Evolutionary conservation across 495 filamentous ascomycete genomes (phyloP).

Genomic region (Trichoderma orchidacearum): DNA sequence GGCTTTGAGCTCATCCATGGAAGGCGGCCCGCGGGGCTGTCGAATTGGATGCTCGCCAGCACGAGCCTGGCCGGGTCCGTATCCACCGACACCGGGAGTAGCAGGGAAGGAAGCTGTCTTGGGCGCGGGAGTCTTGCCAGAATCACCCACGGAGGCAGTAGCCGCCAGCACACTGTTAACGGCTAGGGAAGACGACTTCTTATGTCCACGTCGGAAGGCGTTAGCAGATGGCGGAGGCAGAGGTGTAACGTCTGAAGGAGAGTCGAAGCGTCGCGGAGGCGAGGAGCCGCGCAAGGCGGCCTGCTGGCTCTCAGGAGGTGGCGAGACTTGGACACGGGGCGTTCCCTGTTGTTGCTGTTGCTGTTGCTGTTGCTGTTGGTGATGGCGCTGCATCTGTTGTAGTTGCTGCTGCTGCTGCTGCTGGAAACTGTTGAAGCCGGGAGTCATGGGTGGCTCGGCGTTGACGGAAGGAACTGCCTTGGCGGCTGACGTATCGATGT

Average conservation of each 20-base stretch:
- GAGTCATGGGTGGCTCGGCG: conserved; percentile 1
- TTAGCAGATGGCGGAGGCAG: conserved; percentile 70
- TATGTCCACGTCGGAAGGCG: conserved; percentile 83
- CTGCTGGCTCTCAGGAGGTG: conserved; percentile 46
- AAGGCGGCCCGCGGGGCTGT: conserved; percentile 85
- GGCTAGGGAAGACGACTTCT: conserved; percentile 74
- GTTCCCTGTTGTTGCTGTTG: conserved; percentile 22
- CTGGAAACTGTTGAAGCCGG: not conserved
- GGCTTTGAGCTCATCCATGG: conserved; percentile 77
- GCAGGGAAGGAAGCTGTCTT: conserved; percentile 65
- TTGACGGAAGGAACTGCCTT: not conserved
- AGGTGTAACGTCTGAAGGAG: conserved; percentile 52
- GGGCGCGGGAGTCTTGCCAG: conserved; percentile 50
- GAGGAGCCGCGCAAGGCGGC: conserved; percentile 44
- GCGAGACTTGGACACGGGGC: conserved; percentile 64
- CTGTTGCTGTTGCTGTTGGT: conserved; percentile 5
- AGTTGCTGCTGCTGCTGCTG: conserved; percentile 27
- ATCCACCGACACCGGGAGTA: conserved; percentile 74
- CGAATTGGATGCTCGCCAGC: conserved; percentile 90
- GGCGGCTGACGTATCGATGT: conserved; percentile 36
- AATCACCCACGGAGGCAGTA: conserved; percentile 30
- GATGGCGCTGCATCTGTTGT: conserved; percentile 23
- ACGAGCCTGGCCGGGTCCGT: conserved; percentile 84
- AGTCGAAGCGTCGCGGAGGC: conserved; percentile 50
- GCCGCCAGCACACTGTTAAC: conserved; percentile 43